A percentile compares a stretch with the other conserved stretches of the same genome.
phyloP scores from a whole-genome alignment of 257 asterid genomes.

The Jacaranda mimosifolia region DNA sequence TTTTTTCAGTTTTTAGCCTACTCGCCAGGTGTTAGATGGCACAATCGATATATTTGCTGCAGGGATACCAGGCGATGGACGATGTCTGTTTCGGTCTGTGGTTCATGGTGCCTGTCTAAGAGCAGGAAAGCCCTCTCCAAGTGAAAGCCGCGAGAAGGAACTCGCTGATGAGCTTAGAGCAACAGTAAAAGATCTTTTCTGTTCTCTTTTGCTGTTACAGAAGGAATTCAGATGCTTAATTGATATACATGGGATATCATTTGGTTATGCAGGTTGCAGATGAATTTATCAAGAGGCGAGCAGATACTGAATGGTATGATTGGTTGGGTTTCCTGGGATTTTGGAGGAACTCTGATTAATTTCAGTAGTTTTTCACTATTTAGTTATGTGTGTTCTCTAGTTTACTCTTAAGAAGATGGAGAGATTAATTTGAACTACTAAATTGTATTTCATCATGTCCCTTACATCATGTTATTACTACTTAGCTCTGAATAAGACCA shows the following conservation, averaged over 20 bases:
- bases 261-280: constrained; percentile 64
- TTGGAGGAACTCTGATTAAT: neutral
- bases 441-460: neutral
- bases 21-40: constrained; percentile 14
- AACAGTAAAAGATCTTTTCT: constrained; percentile 43
- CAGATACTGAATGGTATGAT: constrained; percentile 68
- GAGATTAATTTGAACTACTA: neutral
- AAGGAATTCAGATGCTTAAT: constrained; percentile 19
- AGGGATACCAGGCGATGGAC: constrained; percentile 85
- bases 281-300: constrained; percentile 76
- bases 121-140: constrained; percentile 67
- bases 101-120: constrained; percentile 74
- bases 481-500: too few relatives aligned
- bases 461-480: neutral
- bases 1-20: neutral
- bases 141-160: constrained; percentile 60
- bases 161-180: constrained; percentile 83
- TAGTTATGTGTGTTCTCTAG: neutral
- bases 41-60: constrained; percentile 29
- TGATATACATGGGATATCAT: constrained; percentile 4
- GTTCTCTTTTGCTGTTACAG: constrained; percentile 11
- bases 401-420: neutral
- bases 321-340: neutral
- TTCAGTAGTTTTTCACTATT: neutral
- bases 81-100: constrained; percentile 81